These are phyloP conservation scores for Tuber umbilicatum DNA, from an alignment of 495 filamentous ascomycete genomes.

Conservation along the genomic window DNA sequence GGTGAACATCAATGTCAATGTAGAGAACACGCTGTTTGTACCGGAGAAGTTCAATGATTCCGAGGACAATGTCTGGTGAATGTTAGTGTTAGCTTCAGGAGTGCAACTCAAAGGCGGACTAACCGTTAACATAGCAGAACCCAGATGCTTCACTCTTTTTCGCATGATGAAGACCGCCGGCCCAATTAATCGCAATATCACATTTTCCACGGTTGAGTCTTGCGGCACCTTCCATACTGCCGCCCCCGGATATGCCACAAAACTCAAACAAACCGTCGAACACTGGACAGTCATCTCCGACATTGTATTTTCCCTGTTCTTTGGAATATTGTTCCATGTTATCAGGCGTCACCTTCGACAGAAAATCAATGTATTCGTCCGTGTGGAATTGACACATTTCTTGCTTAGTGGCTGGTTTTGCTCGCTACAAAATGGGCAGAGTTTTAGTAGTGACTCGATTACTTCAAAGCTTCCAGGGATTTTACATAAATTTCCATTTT, in stretches of 20 bases:
- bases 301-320: conserved; percentile 83
- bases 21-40: conserved; percentile 89
- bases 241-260: conserved; percentile 86
- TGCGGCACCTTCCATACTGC: conserved; percentile 81
- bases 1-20: conserved; percentile 97
- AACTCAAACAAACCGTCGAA: conserved; percentile 95
- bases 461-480: conserved; percentile 23
- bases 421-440: conserved; percentile 55
- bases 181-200: conserved; percentile 97
- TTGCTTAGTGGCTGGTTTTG: conserved; percentile 88
- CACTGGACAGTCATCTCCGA: conserved; percentile 91
- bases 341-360: conserved; percentile 78
- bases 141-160: conserved; percentile 90
- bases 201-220: conserved; percentile 79
- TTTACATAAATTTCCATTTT: conserved; percentile 98
- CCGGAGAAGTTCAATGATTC: conserved; percentile 80
- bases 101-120: background rate
- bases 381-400: conserved; percentile 99
- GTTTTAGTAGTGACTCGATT: conserved; percentile 17
- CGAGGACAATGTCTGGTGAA: conserved; percentile 75
- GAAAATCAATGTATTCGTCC: conserved; percentile 97
- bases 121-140: conserved; percentile 88
- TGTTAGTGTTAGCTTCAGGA: background rate
- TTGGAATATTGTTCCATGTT: conserved; percentile 94
- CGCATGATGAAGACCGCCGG: conserved; percentile 95